Conservation (phyloP, 176 grass and related monocot genomes). For the Bolboschoenus planiculmis region DNA sequence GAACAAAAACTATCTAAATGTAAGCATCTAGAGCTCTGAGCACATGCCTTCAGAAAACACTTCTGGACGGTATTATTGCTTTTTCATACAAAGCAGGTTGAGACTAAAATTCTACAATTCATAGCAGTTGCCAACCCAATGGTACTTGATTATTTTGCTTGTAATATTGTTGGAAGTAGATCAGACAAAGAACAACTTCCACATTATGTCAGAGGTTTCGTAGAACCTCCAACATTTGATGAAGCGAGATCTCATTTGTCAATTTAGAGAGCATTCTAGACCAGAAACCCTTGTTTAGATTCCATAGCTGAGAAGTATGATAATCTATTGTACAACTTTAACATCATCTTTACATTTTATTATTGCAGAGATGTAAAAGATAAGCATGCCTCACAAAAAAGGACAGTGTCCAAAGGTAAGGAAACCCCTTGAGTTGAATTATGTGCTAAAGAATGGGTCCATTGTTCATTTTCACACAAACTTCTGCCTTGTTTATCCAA, state of each 20-base stretch:
- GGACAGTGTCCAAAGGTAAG: constrained; percentile 23
- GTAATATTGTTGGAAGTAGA: constrained; percentile 1
- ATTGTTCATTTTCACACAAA: not conserved
- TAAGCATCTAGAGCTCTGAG: not conserved
- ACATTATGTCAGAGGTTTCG: not conserved
- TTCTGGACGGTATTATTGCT: not conserved
- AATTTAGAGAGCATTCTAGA: not conserved
- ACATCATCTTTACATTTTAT: not conserved
- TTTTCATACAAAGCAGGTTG: not conserved
- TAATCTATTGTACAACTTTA: not conserved
- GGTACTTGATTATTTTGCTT: not conserved
- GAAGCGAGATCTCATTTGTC: not conserved
- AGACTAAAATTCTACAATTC: not conserved
- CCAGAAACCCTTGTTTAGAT: not conserved
- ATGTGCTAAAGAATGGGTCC: not conserved
- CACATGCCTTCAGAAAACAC: constrained; percentile 1
- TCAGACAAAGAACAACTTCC: not conserved
- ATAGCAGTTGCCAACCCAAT: not conserved
- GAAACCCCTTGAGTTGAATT: not conserved
- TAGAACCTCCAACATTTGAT: not conserved
- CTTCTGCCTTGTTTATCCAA: not conserved
- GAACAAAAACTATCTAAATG: not conserved
- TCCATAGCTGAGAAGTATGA: not conserved
- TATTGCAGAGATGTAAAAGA: constrained; percentile 21
- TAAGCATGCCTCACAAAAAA: not conserved